Percentiles rank a stretch among this genome's conserved stretches.
phyloP scores from a whole-genome alignment of 2,329 filamentous ascomycete genomes.

The Penicillium thymicola region DNA sequence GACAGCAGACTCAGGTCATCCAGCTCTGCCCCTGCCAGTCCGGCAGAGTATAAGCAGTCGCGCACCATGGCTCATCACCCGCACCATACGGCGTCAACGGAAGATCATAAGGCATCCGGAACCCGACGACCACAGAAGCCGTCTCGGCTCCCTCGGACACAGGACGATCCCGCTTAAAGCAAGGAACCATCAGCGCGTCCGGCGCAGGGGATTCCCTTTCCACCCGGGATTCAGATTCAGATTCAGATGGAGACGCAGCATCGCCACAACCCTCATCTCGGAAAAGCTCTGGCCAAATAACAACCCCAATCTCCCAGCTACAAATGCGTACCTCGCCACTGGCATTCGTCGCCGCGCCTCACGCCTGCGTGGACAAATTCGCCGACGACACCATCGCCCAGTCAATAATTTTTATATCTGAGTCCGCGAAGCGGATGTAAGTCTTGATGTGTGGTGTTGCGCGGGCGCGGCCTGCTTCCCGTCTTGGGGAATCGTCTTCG shows the following conservation, averaged over 20 bases:
- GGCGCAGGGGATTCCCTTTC: not conserved
- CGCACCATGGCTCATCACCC: conserved; percentile 73
- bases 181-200: conserved; percentile 61
- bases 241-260: not conserved
- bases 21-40: conserved; percentile 54
- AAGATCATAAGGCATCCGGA: conserved; percentile 79
- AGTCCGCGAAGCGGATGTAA: conserved; percentile 63
- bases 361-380: conserved; percentile 86
- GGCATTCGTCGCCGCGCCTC: conserved; percentile 64
- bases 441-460: conserved; percentile 90
- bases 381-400: conserved; percentile 89
- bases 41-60: conserved; percentile 57
- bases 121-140: conserved; percentile 53
- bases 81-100: conserved; percentile 65
- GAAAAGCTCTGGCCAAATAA: conserved; percentile 70
- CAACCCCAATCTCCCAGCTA: conserved; percentile 79
- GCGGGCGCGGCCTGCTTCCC: conserved; percentile 59
- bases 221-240: not conserved
- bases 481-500: conserved; percentile 10
- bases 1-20: conserved; percentile 55
- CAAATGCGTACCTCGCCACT: conserved; percentile 65
- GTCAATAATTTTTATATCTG: conserved; percentile 55
- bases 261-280: conserved; percentile 13
- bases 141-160: not conserved
- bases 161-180: conserved; percentile 62